These are phyloP conservation scores for Anastatica hierochuntica DNA, from an alignment of 345 rosid species.

Conservation along the genomic window DNA sequence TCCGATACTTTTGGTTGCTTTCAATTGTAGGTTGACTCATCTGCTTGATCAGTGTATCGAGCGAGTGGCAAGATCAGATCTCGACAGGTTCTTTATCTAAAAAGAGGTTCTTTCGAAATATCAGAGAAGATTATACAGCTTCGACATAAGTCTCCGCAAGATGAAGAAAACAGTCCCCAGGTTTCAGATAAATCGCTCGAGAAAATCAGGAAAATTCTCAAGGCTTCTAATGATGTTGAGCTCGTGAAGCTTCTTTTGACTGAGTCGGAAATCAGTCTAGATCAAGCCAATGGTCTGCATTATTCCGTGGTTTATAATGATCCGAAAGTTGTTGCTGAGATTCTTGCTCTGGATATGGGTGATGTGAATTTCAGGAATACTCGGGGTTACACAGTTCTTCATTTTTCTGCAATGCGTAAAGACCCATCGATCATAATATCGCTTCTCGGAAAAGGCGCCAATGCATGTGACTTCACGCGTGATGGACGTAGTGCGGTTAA, in stretches of 20 bases:
- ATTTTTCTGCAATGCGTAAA: slow-evolving; percentile 82
- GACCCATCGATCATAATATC: slow-evolving; percentile 70
- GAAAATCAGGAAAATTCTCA: slow-evolving; percentile 64
- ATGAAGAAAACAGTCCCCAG: slow-evolving; percentile 26
- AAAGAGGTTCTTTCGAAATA: slow-evolving; percentile 74
- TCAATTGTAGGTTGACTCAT: slow-evolving; percentile 60
- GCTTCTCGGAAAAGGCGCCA: slow-evolving; percentile 68
- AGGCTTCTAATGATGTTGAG: slow-evolving; percentile 94
- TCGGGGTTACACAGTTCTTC: slow-evolving; percentile 85
- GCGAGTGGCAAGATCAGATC: slow-evolving; percentile 77
- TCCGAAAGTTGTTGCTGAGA: slow-evolving; percentile 73
- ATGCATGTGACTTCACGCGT: slow-evolving; percentile 50
- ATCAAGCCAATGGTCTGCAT: slow-evolving; percentile 81
- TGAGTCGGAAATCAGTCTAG: slow-evolving; percentile 68
- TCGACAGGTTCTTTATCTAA: slow-evolving; percentile 58
- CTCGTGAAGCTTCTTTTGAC: slow-evolving; percentile 76
- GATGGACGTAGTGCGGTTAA: slow-evolving; percentile 78
- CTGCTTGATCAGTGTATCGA: slow-evolving; percentile 65
- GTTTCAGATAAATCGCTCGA: slow-evolving; percentile 46
- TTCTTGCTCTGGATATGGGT: slow-evolving; percentile 58
- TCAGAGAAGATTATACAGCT: slow-evolving; percentile 42
- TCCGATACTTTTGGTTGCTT: slow-evolving; percentile 76
- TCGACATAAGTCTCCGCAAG: slow-evolving; percentile 32
- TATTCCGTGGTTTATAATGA: slow-evolving; percentile 88
- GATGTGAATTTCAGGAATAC: slow-evolving; percentile 60